Evolutionary conservation across 371 early-diverging fungal species (phyloP).

Genomic region (Lichtheimia ramosa): DNA sequence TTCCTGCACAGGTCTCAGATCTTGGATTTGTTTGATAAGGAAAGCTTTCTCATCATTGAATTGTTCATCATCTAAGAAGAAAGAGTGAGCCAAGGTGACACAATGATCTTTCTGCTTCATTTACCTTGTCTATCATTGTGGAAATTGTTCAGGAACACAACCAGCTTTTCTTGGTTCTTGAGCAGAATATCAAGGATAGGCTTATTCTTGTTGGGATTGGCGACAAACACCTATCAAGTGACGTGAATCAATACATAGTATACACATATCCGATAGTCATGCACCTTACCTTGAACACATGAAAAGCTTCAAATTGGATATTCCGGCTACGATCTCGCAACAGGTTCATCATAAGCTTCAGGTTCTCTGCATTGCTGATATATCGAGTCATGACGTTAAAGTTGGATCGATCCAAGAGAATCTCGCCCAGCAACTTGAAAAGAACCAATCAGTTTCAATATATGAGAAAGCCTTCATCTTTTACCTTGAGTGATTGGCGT

Average conservation of each 20-base stretch:
- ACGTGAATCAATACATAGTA: neutral
- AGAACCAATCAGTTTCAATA: neutral
- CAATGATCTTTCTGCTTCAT: neutral
- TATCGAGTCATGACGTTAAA: constrained; percentile 94
- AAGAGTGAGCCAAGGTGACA: neutral
- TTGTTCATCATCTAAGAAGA: constrained; percentile 87
- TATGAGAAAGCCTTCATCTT: neutral
- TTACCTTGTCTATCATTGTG: constrained; percentile 93
- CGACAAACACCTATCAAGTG: constrained; percentile 91
- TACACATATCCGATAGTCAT: neutral
- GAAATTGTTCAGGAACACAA: constrained; percentile 85
- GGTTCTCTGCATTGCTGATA: constrained; percentile 89
- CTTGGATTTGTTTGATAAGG: constrained; percentile 87
- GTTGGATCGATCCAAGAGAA: constrained; percentile 93
- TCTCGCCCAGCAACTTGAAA: constrained; percentile 89
- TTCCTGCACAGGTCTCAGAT: constrained; percentile 47
- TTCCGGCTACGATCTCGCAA: constrained; percentile 92
- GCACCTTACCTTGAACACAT: constrained; percentile 89
- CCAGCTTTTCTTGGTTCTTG: constrained; percentile 91
- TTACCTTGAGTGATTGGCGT: constrained; percentile 95
- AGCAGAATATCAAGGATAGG: constrained; percentile 88
- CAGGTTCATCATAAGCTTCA: constrained; percentile 97
- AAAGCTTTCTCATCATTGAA: constrained; percentile 98
- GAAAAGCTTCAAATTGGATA: constrained; percentile 99
- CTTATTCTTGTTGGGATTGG: constrained; percentile 95